These are phyloP conservation scores for Grifola frondosa DNA, from an alignment of 1,284 basidiomycete genomes.

Conservation along the genomic window DNA sequence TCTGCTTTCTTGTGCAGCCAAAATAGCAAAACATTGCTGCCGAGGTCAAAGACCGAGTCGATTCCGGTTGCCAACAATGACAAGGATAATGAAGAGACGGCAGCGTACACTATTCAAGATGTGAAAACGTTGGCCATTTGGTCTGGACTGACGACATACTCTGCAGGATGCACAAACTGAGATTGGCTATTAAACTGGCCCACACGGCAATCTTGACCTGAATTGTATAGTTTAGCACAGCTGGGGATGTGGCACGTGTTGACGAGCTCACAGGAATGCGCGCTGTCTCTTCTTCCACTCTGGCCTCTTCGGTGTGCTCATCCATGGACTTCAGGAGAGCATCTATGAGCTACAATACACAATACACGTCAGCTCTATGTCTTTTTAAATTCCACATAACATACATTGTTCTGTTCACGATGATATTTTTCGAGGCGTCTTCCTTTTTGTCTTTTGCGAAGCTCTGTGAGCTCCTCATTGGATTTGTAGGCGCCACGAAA, in stretches of 20 bases:
- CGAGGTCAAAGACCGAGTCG: constrained; percentile 89
- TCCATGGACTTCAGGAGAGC: constrained; percentile 88
- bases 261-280: constrained; percentile 57
- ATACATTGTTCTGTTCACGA: constrained; percentile 77
- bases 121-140: neutral
- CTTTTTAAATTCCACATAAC: constrained; percentile 25
- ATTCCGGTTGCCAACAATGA: constrained; percentile 89
- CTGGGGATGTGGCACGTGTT: neutral
- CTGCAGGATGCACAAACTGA: constrained; percentile 67
- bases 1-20: constrained; percentile 78
- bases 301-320: constrained; percentile 76
- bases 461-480: constrained; percentile 56
- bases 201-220: constrained; percentile 89
- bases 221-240: neutral
- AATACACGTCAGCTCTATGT: no score
- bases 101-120: constrained; percentile 71
- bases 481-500: constrained; percentile 57
- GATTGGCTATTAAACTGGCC: constrained; percentile 78
- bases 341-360: constrained; percentile 71
- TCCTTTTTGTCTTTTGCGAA: constrained; percentile 61
- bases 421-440: constrained; percentile 74
- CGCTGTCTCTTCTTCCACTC: constrained; percentile 58
- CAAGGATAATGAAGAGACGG: constrained; percentile 81
- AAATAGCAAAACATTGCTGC: constrained; percentile 86
- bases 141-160: constrained; percentile 41